A percentile compares a stretch with the other conserved stretches of the same genome.
Evolutionary conservation across 768 basidiomycete species (phyloP).

Genomic region (Flagelloscypha sp.): DNA sequence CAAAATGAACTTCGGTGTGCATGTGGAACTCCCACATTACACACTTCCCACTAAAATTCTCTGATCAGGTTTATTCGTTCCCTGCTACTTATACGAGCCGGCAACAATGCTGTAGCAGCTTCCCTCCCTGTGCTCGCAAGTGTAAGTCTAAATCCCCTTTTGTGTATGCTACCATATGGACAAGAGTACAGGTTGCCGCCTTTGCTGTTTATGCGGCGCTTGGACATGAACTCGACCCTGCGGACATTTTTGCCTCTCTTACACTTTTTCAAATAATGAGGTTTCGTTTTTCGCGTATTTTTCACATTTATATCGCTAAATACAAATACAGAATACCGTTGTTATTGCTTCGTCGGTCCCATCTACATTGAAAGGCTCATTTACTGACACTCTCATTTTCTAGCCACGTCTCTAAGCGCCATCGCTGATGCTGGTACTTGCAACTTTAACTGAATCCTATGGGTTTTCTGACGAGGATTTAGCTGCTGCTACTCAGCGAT

Average conservation of each 20-base stretch:
- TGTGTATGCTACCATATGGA: constrained; percentile 61
- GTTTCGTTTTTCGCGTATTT: constrained; percentile 56
- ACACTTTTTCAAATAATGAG: constrained; percentile 79
- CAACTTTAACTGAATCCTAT: constrained; percentile 56
- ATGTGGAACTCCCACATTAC: constrained; percentile 59
- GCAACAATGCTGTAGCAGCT: constrained; percentile 59
- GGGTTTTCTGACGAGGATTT: no score
- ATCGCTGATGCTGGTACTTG: constrained; percentile 75
- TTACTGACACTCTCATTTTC: constrained; percentile 60
- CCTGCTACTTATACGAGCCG: constrained; percentile 57
- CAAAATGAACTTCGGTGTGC: constrained; percentile 73
- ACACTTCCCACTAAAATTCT: constrained; percentile 4
- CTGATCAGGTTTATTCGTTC: constrained; percentile 50
- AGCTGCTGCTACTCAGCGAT: constrained; percentile 70
- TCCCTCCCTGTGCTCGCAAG: constrained; percentile 73
- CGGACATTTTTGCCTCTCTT: constrained; percentile 75
- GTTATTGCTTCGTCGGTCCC: no score
- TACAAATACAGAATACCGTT: no score
- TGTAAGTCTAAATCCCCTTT: constrained; percentile 63
- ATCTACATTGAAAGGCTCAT: constrained; percentile 27
- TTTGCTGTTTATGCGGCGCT: constrained; percentile 71
- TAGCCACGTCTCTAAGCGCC: constrained; percentile 64
- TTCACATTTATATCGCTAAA: no score
- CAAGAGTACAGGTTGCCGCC: no score
- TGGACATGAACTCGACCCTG: constrained; percentile 61